phyloP scores from a whole-genome alignment of 140 eudicot species.

The Oenanthe javanica region DNA sequence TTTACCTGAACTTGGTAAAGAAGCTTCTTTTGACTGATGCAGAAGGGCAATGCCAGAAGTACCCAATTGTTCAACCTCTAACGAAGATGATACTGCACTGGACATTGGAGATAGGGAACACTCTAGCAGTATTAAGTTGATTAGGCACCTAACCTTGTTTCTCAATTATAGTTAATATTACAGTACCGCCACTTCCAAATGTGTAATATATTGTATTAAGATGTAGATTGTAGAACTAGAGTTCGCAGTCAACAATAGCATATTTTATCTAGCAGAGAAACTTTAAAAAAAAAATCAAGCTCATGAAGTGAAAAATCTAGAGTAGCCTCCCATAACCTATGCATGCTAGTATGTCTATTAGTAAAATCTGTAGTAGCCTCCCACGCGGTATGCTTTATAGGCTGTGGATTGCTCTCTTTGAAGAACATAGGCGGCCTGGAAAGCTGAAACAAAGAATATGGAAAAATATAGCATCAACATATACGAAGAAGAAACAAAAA shows the following conservation, averaged over 20 bases:
- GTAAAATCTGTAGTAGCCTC: conserved; percentile 78
- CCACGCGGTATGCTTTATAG: conserved; percentile 89
- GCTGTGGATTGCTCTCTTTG: conserved; percentile 86
- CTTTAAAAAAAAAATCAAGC: neutral
- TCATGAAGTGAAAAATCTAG: neutral
- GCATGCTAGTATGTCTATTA: conserved; percentile 56
- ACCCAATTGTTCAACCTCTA: conserved; percentile 24
- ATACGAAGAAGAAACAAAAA: neutral
- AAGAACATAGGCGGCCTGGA: conserved; percentile 65
- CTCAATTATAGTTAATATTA: conserved; percentile 12
- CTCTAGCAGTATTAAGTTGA: conserved; percentile 22
- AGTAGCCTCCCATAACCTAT: conserved; percentile 33
- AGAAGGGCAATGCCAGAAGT: conserved; percentile 25
- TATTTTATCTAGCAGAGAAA: neutral
- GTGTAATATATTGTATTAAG: conserved; percentile 21
- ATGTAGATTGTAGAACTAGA: neutral
- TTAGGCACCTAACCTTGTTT: conserved; percentile 14
- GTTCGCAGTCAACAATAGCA: neutral
- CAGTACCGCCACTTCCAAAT: conserved; percentile 25
- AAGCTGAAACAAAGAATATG: conserved; percentile 35
- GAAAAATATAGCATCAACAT: neutral
- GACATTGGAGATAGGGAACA: conserved; percentile 17
- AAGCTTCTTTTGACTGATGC: conserved; percentile 34
- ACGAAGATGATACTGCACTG: conserved; percentile 29
- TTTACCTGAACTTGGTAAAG: conserved; percentile 74